Conservation (phyloP, 2,329 filamentous ascomycete genomes). For the Aspergillus phoenicis region DNA sequence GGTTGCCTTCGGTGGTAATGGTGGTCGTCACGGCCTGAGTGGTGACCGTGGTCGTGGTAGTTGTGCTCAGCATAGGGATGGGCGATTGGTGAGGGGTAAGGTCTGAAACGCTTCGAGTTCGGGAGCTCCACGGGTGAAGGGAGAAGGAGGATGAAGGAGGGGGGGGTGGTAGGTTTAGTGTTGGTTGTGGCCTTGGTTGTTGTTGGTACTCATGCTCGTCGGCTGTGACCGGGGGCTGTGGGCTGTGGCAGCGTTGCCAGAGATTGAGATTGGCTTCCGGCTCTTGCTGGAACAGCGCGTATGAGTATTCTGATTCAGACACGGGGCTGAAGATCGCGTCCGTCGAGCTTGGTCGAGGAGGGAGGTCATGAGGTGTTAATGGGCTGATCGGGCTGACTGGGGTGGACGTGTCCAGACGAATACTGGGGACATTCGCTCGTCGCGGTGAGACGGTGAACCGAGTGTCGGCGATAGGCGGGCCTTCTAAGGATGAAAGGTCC, state of each 20-base stretch:
- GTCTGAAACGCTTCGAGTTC: conserved; percentile 6
- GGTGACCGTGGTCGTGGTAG: not conserved
- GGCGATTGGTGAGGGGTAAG: not conserved
- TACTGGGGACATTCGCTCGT: conserved; percentile 12
- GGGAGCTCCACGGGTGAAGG: not conserved
- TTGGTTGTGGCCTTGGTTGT: not conserved
- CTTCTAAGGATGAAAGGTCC: conserved; percentile 42
- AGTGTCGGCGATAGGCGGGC: conserved; percentile 32
- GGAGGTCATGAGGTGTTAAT: conserved; percentile 7
- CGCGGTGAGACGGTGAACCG: conserved; percentile 16
- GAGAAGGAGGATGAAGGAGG: conserved; percentile 3
- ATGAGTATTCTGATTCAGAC: not conserved
- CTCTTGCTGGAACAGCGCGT: not conserved
- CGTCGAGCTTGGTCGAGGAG: conserved; percentile 23
- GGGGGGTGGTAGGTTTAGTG: conserved; percentile 1
- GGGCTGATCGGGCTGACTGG: conserved; percentile 13
- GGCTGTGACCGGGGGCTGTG: not conserved
- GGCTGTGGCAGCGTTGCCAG: conserved; percentile 11
- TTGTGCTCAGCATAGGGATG: not conserved
- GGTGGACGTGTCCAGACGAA: conserved; percentile 13
- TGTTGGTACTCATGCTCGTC: not conserved
- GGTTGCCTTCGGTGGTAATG: conserved; percentile 14
- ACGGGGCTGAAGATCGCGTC: conserved; percentile 12
- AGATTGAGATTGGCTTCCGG: not conserved
- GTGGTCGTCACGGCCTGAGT: conserved; percentile 3